Evolutionary conservation across 352 stramenopile species (phyloP).

Genomic region (Globisporangium emineosum): DNA sequence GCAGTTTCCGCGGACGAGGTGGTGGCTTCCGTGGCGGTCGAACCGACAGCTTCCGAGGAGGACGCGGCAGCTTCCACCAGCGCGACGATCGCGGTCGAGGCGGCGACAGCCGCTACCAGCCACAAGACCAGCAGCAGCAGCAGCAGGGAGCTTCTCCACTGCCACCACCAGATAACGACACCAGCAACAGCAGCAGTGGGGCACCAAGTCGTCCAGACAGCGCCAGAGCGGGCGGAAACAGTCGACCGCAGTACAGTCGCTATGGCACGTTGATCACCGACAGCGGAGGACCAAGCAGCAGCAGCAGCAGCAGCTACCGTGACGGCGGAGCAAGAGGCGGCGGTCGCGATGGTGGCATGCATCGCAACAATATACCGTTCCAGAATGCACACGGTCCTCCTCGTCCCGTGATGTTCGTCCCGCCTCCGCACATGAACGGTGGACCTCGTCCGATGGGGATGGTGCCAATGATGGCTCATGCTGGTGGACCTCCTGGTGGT

Average conservation of each 20-base stretch:
- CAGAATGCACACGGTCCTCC: not conserved
- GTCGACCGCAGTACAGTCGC: conserved; percentile 13
- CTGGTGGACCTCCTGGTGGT: not conserved
- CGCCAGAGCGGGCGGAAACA: not conserved
- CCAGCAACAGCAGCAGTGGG: conserved; percentile 7
- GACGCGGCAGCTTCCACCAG: not conserved
- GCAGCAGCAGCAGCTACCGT: not conserved
- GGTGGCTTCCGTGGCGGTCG: conserved; percentile 1
- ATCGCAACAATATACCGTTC: too few relatives aligned
- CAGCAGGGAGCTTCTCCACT: conserved; percentile 3
- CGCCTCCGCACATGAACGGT: not conserved
- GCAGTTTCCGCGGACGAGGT: conserved; percentile 1
- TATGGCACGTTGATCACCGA: conserved; percentile 7
- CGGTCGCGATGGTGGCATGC: not conserved
- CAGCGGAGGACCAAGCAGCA: not conserved
- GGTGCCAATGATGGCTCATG: conserved; percentile 3
- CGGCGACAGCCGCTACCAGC: conserved; percentile 1
- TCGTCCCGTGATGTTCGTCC: not conserved
- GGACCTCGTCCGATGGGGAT: conserved; percentile 9
- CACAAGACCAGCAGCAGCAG: not conserved
- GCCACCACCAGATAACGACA: conserved; percentile 2
- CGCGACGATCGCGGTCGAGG: not conserved
- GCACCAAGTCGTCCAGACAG: not conserved
- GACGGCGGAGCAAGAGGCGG: not conserved
- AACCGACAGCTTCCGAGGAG: conserved; percentile 8